A percentile compares a stretch with the other conserved stretches of the same genome.
These are phyloP conservation scores for Karstenula rhodostoma DNA, from an alignment of 2,329 filamentous ascomycete genomes.

Conservation along the genomic window DNA sequence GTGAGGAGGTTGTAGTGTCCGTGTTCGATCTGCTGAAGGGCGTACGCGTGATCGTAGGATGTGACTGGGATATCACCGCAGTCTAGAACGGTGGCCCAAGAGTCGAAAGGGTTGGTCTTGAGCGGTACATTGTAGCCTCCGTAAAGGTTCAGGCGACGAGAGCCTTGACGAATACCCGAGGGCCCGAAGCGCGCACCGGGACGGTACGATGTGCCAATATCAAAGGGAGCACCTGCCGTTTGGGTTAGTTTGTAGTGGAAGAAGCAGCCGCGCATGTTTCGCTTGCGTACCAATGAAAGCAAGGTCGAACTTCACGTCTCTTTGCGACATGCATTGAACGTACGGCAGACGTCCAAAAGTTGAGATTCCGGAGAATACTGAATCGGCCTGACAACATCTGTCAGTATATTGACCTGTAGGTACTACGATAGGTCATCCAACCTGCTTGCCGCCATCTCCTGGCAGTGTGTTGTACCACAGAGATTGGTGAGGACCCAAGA, in stretches of 20 bases:
- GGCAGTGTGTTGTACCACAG: constrained; percentile 86
- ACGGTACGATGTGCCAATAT: constrained; percentile 85
- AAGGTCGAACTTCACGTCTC: constrained; percentile 79
- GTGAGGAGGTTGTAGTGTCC: constrained; percentile 80
- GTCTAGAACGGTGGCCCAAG: constrained; percentile 81
- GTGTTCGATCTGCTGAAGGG: constrained; percentile 84
- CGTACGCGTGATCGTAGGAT: constrained; percentile 85
- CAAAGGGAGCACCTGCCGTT: constrained; percentile 75
- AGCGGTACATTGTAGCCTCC: constrained; percentile 88
- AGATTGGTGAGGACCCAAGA: constrained; percentile 74
- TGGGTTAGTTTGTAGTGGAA: constrained; percentile 17
- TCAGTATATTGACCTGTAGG: constrained; percentile 24
- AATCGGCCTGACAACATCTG: constrained; percentile 70
- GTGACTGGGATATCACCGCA: constrained; percentile 87
- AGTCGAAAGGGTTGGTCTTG: constrained; percentile 80
- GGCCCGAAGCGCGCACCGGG: constrained; percentile 86
- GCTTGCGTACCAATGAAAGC: constrained; percentile 74
- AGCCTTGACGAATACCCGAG: constrained; percentile 82
- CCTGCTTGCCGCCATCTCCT: constrained; percentile 84
- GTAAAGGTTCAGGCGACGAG: constrained; percentile 84
- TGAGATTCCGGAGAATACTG: constrained; percentile 86
- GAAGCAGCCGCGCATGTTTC: neutral
- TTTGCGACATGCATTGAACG: constrained; percentile 75
- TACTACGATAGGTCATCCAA: constrained; percentile 43
- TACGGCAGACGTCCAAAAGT: constrained; percentile 85